A percentile compares a stretch with the other conserved stretches of the same genome.
These are phyloP conservation scores for Syncephalastrum sp. DNA, from an alignment of 371 early-diverging fungal genomes.

Conservation along the genomic window DNA sequence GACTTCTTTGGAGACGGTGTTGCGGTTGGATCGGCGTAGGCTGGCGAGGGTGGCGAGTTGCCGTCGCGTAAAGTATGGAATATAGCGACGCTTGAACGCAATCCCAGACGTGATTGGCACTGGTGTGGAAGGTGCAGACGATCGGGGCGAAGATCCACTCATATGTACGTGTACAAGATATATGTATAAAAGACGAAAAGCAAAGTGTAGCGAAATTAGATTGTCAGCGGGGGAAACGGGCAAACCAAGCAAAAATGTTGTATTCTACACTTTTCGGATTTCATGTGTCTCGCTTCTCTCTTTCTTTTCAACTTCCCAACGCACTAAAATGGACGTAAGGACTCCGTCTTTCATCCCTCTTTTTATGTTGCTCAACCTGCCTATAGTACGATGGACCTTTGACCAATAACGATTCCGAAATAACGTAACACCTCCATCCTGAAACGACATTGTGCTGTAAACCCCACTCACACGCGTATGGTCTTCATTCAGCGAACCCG, in stretches of 20 bases:
- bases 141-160: slow-evolving; percentile 24
- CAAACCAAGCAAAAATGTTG: too few relatives aligned
- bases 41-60: slow-evolving; percentile 34
- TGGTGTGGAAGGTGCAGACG: slow-evolving; percentile 26
- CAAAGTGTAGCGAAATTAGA: too few relatives aligned
- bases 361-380: too few relatives aligned
- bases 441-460: too few relatives aligned
- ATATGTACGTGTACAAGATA: neutral
- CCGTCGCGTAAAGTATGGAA: slow-evolving; percentile 44
- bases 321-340: too few relatives aligned
- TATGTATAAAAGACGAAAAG: neutral
- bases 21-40: slow-evolving; percentile 23
- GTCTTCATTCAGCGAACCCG: slow-evolving; percentile 26
- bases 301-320: too few relatives aligned
- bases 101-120: slow-evolving; percentile 31
- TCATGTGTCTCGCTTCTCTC: neutral
- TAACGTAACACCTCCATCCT: too few relatives aligned
- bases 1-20: slow-evolving; percentile 27
- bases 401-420: too few relatives aligned
- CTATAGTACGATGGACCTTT: too few relatives aligned
- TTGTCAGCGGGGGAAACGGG: too few relatives aligned
- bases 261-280: neutral
- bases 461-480: too few relatives aligned
- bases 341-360: too few relatives aligned
- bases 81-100: slow-evolving; percentile 35